These are phyloP conservation scores for Leishmania tropica DNA, from an alignment of 208 protist species.

Conservation along the genomic window DNA sequence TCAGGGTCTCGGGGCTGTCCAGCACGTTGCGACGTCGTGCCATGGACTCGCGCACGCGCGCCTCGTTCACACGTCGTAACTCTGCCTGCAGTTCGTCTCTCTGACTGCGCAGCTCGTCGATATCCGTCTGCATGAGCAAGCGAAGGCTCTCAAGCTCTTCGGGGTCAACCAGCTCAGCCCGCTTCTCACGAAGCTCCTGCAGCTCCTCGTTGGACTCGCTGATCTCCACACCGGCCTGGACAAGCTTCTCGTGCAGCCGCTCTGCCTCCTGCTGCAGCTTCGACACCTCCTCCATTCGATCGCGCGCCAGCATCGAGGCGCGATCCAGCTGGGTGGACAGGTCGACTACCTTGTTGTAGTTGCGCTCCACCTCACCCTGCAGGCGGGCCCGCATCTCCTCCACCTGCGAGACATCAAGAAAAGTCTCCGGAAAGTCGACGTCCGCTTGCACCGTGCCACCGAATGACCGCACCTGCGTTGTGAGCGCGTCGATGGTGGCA, in stretches of 20 bases:
- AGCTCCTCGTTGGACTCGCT: constrained; percentile 49
- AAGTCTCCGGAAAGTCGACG: constrained; percentile 64
- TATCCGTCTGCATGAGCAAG: constrained; percentile 74
- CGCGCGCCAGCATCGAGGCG: constrained; percentile 50
- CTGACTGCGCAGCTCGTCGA: constrained; percentile 67
- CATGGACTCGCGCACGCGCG: constrained; percentile 20
- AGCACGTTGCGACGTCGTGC: constrained; percentile 20
- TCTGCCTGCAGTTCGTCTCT: constrained; percentile 52
- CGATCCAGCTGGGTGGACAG: constrained; percentile 80
- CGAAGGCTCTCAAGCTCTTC: constrained; percentile 75
- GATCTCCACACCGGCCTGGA: constrained; percentile 41
- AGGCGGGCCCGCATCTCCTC: constrained; percentile 76
- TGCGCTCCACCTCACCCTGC: constrained; percentile 60
- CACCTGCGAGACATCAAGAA: constrained; percentile 82
- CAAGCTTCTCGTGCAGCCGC: constrained; percentile 44
- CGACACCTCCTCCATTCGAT: constrained; percentile 64
- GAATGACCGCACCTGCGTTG: constrained; percentile 55
- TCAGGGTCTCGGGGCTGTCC: constrained; percentile 20
- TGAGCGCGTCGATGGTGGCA: constrained; percentile 66
- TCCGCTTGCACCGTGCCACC: constrained; percentile 41
- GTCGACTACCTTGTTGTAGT: constrained; percentile 68
- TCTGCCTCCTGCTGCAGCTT: constrained; percentile 43
- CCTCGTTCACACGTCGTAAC: constrained; percentile 45
- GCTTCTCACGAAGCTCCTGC: constrained; percentile 39
- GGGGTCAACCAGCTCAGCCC: constrained; percentile 59